A percentile compares a stretch with the other conserved stretches of the same genome.
Evolutionary conservation across 805 yeast genomes (phyloP).

Genomic region (Pichia ethanolica): DNA sequence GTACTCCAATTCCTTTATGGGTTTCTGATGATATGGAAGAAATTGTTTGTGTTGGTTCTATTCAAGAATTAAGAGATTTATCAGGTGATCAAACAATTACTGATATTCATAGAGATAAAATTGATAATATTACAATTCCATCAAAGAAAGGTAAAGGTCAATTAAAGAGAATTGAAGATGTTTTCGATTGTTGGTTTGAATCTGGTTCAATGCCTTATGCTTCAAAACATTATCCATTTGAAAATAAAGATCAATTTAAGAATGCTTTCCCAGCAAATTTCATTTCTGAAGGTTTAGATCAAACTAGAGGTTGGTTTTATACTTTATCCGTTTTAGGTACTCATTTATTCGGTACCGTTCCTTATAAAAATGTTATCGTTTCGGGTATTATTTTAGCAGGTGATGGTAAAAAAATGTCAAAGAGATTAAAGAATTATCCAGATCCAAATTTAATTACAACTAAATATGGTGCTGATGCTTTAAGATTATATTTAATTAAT

Average conservation of each 20-base stretch:
- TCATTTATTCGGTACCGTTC: constrained; percentile 85
- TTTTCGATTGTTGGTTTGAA: constrained; percentile 99
- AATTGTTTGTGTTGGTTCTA: constrained; percentile 86
- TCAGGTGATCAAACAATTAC: constrained; percentile 76
- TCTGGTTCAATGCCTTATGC: constrained; percentile 99
- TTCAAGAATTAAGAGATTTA: constrained; percentile 76
- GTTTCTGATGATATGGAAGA: constrained; percentile 90
- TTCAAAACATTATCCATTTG: constrained; percentile 90
- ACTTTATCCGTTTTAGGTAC: constrained; percentile 94
- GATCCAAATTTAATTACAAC: constrained; percentile 80
- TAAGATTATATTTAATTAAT: constrained; percentile 90
- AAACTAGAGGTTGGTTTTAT: constrained; percentile 99
- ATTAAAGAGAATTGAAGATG: constrained; percentile 90
- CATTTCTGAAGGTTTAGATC: constrained; percentile 98
- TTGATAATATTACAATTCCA: constrained; percentile 90
- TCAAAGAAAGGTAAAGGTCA: constrained; percentile 83
- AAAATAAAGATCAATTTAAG: constrained; percentile 61
- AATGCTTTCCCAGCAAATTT: constrained; percentile 92
- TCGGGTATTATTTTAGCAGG: constrained; percentile 94
- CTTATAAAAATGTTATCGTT: constrained; percentile 92
- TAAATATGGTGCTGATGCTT: constrained; percentile 95
- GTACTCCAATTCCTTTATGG: constrained; percentile 99
- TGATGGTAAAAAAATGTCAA: constrained; percentile 99
- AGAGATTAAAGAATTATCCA: constrained; percentile 95
- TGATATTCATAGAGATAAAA: constrained; percentile 89